Evolutionary conservation across 2,329 filamentous ascomycete species (phyloP).

Genomic region (Lachnellula arida): DNA sequence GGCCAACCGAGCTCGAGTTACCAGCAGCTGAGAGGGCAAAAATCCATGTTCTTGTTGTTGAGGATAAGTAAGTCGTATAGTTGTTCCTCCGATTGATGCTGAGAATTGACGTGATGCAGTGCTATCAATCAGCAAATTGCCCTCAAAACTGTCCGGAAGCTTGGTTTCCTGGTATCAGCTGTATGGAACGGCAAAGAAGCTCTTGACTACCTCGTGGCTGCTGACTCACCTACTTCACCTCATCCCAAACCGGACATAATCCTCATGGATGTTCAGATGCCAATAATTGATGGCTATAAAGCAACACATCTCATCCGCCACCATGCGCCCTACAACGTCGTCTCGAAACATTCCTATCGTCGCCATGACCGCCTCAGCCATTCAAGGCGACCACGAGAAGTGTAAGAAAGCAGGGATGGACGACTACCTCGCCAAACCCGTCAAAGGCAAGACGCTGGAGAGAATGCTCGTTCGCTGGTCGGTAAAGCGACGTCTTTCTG

Average conservation of each 20-base stretch:
- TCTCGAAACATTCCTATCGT: constrained; percentile 65
- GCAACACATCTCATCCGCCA: constrained; percentile 70
- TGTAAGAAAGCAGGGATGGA: constrained; percentile 72
- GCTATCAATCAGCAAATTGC: constrained; percentile 73
- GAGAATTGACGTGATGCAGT: constrained; percentile 28
- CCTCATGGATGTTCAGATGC: constrained; percentile 74
- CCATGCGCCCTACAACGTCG: constrained; percentile 58
- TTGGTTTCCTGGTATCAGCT: constrained; percentile 66
- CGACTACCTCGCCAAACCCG: constrained; percentile 69
- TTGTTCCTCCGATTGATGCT: not conserved
- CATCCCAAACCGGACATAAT: constrained; percentile 61
- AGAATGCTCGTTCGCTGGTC: constrained; percentile 69
- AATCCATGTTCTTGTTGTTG: constrained; percentile 70
- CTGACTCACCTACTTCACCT: constrained; percentile 34
- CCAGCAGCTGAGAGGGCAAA: constrained; percentile 54
- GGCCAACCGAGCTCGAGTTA: constrained; percentile 44
- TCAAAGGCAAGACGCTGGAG: constrained; percentile 63
- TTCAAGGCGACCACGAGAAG: constrained; percentile 71
- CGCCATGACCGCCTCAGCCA: constrained; percentile 77
- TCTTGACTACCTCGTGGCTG: constrained; percentile 63
- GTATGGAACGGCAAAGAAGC: constrained; percentile 78
- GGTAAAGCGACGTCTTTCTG: constrained; percentile 37
- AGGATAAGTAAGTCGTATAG: constrained; percentile 62
- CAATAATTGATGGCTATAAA: constrained; percentile 71
- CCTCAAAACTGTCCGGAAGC: constrained; percentile 66